Conservation (phyloP, 1,284 basidiomycete genomes). For the Puccinia polysora region DNA sequence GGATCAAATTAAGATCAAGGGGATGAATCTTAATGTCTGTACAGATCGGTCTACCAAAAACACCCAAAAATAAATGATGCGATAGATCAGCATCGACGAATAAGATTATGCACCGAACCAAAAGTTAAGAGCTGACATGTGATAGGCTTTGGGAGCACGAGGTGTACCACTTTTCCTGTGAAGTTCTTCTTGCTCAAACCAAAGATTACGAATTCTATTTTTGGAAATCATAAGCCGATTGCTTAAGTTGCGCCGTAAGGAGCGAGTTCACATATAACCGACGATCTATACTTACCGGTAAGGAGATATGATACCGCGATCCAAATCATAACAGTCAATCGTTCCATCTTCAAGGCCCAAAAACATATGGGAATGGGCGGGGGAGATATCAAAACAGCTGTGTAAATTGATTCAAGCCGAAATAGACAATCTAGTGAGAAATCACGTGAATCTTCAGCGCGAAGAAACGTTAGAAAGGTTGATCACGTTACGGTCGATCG, state of each 20-base stretch:
- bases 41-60: slow-evolving; percentile 56
- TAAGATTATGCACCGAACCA: neutral
- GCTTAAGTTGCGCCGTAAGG: neutral
- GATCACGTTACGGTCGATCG: slow-evolving; percentile 58
- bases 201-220: slow-evolving; percentile 64
- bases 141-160: slow-evolving; percentile 55
- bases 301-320: slow-evolving; percentile 50
- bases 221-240: neutral
- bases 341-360: slow-evolving; percentile 54
- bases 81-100: neutral
- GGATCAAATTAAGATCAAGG: slow-evolving; percentile 70
- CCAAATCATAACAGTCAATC: slow-evolving; percentile 55
- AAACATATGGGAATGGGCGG: slow-evolving; percentile 71
- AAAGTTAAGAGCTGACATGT: slow-evolving; percentile 51
- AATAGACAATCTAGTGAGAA: slow-evolving; percentile 48
- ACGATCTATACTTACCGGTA: slow-evolving; percentile 56
- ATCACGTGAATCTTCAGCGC: slow-evolving; percentile 46
- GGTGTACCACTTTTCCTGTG: slow-evolving; percentile 61
- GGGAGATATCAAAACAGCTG: slow-evolving; percentile 64
- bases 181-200: slow-evolving; percentile 69
- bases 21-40: slow-evolving; percentile 71
- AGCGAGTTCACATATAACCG: neutral
- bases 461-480: slow-evolving; percentile 35
- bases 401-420: too few relatives aligned
- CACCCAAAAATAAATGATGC: slow-evolving; percentile 45